phyloP scores from a whole-genome alignment of 345 rosid genomes.

The Mallotus nudiflorus region DNA sequence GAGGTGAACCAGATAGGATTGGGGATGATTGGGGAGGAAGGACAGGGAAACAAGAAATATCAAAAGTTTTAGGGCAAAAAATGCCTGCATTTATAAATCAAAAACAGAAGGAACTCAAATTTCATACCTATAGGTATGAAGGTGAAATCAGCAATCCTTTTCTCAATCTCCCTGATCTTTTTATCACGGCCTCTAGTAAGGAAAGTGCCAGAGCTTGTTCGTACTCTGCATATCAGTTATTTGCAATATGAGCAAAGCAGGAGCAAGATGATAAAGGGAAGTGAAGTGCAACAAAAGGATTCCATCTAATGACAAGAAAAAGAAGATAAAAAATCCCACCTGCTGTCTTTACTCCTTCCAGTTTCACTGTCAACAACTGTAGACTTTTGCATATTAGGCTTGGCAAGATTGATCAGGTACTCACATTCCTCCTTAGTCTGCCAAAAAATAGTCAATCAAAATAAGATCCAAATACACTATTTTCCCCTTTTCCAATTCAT shows the following conservation, averaged over 20 bases:
- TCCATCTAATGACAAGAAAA: neutral
- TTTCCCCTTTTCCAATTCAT: too few species aligned
- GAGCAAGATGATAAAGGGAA: slow-evolving; percentile 3
- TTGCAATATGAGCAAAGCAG: slow-evolving; percentile 7
- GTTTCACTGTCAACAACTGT: slow-evolving; percentile 79
- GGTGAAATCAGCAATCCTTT: slow-evolving; percentile 82
- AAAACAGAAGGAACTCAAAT: slow-evolving; percentile 13
- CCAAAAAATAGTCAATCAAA: slow-evolving; percentile 10
- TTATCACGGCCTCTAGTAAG: slow-evolving; percentile 77
- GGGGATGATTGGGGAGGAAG: too few species aligned
- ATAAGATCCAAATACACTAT: too few species aligned
- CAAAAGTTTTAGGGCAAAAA: too few species aligned
- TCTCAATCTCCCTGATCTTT: slow-evolving; percentile 68
- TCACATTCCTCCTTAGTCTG: slow-evolving; percentile 83
- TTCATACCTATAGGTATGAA: slow-evolving; percentile 83
- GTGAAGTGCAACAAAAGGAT: neutral
- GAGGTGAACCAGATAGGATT: neutral
- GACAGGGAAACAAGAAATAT: neutral
- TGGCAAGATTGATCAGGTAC: slow-evolving; percentile 69
- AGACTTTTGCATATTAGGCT: slow-evolving; percentile 84
- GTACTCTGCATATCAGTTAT: slow-evolving; percentile 54
- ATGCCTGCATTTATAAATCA: neutral
- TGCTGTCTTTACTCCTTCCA: slow-evolving; percentile 91
- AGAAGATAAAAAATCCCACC: slow-evolving; percentile 32
- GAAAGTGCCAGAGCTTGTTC: slow-evolving; percentile 90